Base-by-base conservation (phyloP, 192 early-diverging fungal species). In the Diversispora eburnea region DNA sequence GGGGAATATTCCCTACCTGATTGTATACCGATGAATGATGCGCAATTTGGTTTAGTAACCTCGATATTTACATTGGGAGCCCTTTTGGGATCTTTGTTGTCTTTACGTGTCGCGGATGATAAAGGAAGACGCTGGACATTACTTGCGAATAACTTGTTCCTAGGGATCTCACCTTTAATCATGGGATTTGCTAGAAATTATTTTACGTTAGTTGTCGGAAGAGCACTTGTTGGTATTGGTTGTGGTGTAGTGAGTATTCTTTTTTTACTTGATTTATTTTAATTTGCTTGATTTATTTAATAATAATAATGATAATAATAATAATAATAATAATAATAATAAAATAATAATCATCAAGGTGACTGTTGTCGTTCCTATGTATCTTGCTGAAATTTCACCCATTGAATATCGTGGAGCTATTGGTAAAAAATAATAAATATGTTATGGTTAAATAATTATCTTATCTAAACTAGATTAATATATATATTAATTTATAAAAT, bases 341-440 rank as follows among this genome's bases (percentile, higher is more conserved):
- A 5, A n/a, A n/a, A 22, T 59, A 25, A n/a, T 25, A 20, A 15
- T 8, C 12, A 19, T 17, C 59, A 33, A 73, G 72, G 60, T 80
- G 3, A 84, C 86, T 39, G 94, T 93, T 15, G 86, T 93, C 39
- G 88, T 92, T 6, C 93, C 95, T 2, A 88, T 88, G 59, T 95
- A 93, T 79, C 85, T 94, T 54, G 84, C 88, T 62, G 95, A 95
- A 70, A 81, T 90, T 19, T 84, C 89, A 5, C 91, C 95, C 3
- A 77, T 85, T 52, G 77, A 79, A 9, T 76, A 85, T n/a, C 83
- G 93, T 7, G 95, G 95, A 0, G 79, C 85, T 45, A 84, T 94
- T 45, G 94, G 88, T 77, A 84, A 65, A 47, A 48, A 22, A 39
- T 33, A 25, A 39, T 49, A 60, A 10, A 42, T 47, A 46, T 17